phyloP scores from a whole-genome alignment of 2,329 filamentous ascomycete species.

The Penicillium thymicola region DNA sequence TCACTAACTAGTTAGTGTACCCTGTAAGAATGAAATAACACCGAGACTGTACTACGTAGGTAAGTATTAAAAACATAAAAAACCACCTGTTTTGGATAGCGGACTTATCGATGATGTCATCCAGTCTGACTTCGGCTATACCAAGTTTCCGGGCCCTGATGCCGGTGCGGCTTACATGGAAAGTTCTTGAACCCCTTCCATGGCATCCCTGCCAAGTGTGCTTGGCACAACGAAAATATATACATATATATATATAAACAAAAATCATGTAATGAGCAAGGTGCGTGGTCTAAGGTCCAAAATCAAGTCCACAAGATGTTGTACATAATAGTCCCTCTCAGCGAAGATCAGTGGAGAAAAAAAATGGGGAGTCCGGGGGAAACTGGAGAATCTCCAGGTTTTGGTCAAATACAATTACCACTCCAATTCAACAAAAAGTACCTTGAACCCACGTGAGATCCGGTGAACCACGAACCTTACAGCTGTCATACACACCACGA shows the following conservation, averaged over 20 bases:
- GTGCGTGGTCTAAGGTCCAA: neutral
- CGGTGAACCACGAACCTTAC: neutral
- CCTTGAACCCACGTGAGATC: neutral
- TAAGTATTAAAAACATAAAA: neutral
- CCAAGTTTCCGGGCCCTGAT: neutral
- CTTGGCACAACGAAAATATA: neutral
- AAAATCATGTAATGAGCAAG: neutral
- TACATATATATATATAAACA: too few species aligned
- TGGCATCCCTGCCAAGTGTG: neutral
- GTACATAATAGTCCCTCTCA: neutral
- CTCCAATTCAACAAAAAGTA: neutral
- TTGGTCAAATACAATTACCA: neutral
- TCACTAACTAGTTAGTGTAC: too few species aligned
- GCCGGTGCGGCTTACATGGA: neutral
- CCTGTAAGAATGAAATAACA: neutral
- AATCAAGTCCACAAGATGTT: neutral
- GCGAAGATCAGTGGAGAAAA: neutral
- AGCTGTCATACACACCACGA: neutral
- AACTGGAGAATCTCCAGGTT: slow-evolving; percentile 6
- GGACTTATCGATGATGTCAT: neutral
- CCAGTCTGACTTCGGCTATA: neutral
- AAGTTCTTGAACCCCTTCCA: neutral
- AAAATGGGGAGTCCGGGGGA: slow-evolving; percentile 6
- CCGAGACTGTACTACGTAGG: neutral
- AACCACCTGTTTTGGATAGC: neutral